A percentile compares a stretch with the other conserved stretches of the same genome.
These are phyloP conservation scores for Cardamine chenopodiifolia DNA, from an alignment of 345 rosid species.

Conservation along the genomic window DNA sequence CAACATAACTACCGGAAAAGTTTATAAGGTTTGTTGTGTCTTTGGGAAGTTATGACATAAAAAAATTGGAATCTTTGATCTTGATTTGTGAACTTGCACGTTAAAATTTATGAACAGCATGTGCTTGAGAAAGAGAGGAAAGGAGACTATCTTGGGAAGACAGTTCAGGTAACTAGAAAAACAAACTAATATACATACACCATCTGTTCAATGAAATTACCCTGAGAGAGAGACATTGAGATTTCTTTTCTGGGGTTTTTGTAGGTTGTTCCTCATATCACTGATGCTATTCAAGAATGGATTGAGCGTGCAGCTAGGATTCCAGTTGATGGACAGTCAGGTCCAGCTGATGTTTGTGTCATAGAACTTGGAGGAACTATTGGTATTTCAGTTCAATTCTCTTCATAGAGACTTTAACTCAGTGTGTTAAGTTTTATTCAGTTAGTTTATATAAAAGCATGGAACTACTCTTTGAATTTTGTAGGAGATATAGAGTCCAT, in stretches of 20 bases:
- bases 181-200: not conserved
- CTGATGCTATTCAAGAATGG: conserved; percentile 98
- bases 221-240: not conserved
- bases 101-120: conserved; percentile 48
- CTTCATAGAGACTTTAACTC: conserved; percentile 13
- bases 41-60: not conserved
- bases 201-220: conserved; percentile 13
- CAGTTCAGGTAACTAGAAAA: conserved; percentile 71
- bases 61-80: not conserved
- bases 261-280: conserved; percentile 96
- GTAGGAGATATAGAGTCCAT: conserved; percentile 98
- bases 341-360: conserved; percentile 95
- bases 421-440: conserved; percentile 4
- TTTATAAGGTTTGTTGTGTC: conserved; percentile 76
- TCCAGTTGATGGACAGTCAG: conserved; percentile 85
- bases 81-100: not conserved
- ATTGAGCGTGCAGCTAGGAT: conserved; percentile 81
- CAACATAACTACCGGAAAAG: conserved; percentile 92
- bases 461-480: conserved; percentile 23
- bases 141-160: conserved; percentile 96
- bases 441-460: not conserved
- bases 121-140: conserved; percentile 91
- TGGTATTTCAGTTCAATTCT: conserved; percentile 44
- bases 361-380: conserved; percentile 98
- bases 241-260: not conserved